These are phyloP conservation scores for Arctium lappa DNA, from an alignment of 129 eudicot species.

Conservation along the genomic window DNA sequence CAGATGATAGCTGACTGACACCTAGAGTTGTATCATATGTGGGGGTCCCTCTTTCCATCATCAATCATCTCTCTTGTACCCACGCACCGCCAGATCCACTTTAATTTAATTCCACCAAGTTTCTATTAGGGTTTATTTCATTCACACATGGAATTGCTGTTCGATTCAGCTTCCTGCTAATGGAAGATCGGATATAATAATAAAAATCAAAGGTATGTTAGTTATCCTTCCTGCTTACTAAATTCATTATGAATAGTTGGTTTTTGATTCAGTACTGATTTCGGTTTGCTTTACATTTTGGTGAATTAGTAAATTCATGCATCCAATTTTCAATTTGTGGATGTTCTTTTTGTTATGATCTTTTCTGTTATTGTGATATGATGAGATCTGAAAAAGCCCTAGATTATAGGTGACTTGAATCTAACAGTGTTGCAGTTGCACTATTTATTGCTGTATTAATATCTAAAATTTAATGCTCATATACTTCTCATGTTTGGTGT, in stretches of 20 bases:
- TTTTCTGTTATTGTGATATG: background rate
- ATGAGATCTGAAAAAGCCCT: slow-evolving; percentile 2
- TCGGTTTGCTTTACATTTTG: background rate
- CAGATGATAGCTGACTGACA: slow-evolving; percentile 30
- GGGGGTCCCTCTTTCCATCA: slow-evolving; percentile 18
- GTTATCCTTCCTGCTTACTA: background rate
- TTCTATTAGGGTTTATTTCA: slow-evolving; percentile 13
- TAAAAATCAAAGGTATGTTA: background rate
- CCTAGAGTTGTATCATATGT: slow-evolving; percentile 18
- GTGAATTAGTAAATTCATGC: background rate
- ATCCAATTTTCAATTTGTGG: background rate
- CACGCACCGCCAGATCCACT: slow-evolving; percentile 13
- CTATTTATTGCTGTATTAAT: slow-evolving; percentile 9
- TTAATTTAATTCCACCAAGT: background rate
- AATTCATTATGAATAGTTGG: background rate
- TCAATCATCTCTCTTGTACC: slow-evolving; percentile 14
- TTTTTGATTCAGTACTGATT: background rate
- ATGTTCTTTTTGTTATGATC: background rate
- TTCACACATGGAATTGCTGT: background rate
- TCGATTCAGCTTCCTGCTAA: background rate
- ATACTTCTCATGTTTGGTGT: slow-evolving; percentile 9
- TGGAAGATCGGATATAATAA: background rate
- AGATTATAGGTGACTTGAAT: slow-evolving; percentile 1
- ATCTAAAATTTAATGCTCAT: background rate
- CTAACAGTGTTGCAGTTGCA: slow-evolving; percentile 13